Conservation (phyloP, 306 rosid genomes). For the Comarum palustre region DNA sequence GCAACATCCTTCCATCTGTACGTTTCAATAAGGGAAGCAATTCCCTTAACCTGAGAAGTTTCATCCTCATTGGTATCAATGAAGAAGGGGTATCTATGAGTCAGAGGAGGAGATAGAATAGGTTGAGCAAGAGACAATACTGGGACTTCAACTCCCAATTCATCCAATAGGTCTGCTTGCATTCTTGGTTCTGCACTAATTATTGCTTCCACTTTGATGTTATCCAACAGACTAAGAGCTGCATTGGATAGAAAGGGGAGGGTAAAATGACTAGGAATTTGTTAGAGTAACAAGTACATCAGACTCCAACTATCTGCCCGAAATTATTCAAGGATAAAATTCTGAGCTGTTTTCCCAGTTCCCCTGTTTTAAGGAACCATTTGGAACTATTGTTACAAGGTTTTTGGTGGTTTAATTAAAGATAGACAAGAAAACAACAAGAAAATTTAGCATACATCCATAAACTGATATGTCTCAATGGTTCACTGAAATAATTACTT, state of each 20-base stretch:
- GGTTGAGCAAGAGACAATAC: neutral
- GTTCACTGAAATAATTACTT: too few relatives aligned
- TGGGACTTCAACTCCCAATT: slow-evolving; percentile 8
- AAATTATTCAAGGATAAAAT: too few relatives aligned
- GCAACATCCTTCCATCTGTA: slow-evolving; percentile 16
- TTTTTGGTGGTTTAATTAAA: too few relatives aligned
- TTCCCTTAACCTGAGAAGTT: neutral
- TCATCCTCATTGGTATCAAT: neutral
- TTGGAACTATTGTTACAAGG: too few relatives aligned
- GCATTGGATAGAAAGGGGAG: neutral
- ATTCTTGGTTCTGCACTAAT: neutral
- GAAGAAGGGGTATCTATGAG: slow-evolving; percentile 1
- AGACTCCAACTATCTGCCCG: too few relatives aligned
- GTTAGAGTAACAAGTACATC: neutral
- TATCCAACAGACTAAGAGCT: slow-evolving; percentile 7
- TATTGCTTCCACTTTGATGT: slow-evolving; percentile 5
- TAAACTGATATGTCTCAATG: too few relatives aligned
- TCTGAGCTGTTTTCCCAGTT: too few relatives aligned
- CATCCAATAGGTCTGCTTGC: slow-evolving; percentile 12
- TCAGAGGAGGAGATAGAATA: neutral
- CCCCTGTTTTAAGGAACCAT: too few relatives aligned
- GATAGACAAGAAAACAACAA: too few relatives aligned
- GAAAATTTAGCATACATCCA: too few relatives aligned
- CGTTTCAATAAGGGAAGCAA: neutral
- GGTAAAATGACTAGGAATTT: neutral